Base-by-base conservation (phyloP, 768 basidiomycete genomes). In the Pleurotus sapidus region DNA sequence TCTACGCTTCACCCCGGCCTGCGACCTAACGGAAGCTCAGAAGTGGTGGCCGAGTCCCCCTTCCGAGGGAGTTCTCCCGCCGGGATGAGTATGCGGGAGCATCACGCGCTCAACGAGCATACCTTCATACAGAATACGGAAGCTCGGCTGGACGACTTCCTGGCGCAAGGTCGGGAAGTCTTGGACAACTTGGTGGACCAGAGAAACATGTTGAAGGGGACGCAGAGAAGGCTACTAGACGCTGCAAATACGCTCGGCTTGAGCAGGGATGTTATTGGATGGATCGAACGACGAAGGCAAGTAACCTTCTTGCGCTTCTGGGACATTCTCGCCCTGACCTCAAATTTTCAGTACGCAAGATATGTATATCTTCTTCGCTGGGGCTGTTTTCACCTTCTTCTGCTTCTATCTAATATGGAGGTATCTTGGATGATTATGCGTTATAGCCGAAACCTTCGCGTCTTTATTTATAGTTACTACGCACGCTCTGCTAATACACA, bases 221-320 rank as follows among this genome's bases (percentile, higher is more conserved):
- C 97, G 0, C 89, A 93, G 67, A 81, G 86, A 63, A 80, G 91
- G 55, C 72, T 99, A 49, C 72, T 97, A 57, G 89, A 92, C 67
- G 89, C 93, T 43, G 97, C 95, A 47, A 98, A 97, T 71, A 97
- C 94, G 23, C 73, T 99, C 58, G 97, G 97, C 0, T 73, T 98
- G 67, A 95, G 95, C 70, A 81, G 95, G 59, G 84, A 96, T 67
- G 95, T 96, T 34, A 98, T 99, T 70, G 88, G 91, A 5, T 99
- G 95, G 93, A 95, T 99, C 62, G 97, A 99, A 68, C 83, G 87
- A 60, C 79, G 97, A 71, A 97, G 93, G 95, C 93, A 60, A 58
- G 84, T 78, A 14, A 18, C 17, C 11, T 24, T 43, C 57, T 43
- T 47, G 23, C 24, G 43, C 20, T 43, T 53, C 38, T 14, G 20